Conservation (phyloP, 768 basidiomycete genomes). For the Epithele typhae region DNA sequence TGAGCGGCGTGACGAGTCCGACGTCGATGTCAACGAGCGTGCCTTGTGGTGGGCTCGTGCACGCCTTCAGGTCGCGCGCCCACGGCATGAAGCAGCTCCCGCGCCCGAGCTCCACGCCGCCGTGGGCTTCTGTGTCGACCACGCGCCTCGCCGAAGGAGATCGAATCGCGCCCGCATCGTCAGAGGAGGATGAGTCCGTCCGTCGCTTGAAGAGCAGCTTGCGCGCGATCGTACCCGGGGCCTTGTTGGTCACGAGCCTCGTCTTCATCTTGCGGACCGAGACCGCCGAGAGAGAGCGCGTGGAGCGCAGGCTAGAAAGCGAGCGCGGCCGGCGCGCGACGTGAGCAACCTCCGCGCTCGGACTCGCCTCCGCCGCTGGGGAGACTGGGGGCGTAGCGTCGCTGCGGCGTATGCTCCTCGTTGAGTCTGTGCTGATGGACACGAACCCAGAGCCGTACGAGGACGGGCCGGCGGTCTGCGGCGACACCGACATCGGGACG, state of each 20-base stretch:
- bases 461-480: slow-evolving; percentile 25
- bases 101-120: slow-evolving; percentile 22
- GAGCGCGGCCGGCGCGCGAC: slow-evolving; percentile 46
- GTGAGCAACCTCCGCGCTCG: slow-evolving; percentile 11
- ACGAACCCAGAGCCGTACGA: slow-evolving; percentile 22
- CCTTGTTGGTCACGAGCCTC: slow-evolving; percentile 41
- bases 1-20: slow-evolving; percentile 12
- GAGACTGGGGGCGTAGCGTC: slow-evolving; percentile 10
- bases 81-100: slow-evolving; percentile 40
- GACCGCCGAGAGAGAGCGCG: slow-evolving; percentile 37
- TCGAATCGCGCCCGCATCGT: slow-evolving; percentile 3
- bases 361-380: slow-evolving; percentile 5
- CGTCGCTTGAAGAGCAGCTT: slow-evolving; percentile 47
- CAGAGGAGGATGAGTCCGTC: slow-evolving; percentile 8
- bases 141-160: slow-evolving; percentile 5
- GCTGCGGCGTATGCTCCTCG: neutral
- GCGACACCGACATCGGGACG: slow-evolving; percentile 5
- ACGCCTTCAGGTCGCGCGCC: slow-evolving; percentile 33
- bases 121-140: slow-evolving; percentile 5
- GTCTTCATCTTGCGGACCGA: slow-evolving; percentile 46
- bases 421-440: slow-evolving; percentile 8
- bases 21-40: slow-evolving; percentile 22
- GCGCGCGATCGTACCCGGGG: slow-evolving; percentile 50
- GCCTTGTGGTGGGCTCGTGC: slow-evolving; percentile 14
- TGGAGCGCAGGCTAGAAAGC: slow-evolving; percentile 46